Base-by-base conservation (phyloP, 257 asterid genomes). In the Jacaranda mimosifolia region DNA sequence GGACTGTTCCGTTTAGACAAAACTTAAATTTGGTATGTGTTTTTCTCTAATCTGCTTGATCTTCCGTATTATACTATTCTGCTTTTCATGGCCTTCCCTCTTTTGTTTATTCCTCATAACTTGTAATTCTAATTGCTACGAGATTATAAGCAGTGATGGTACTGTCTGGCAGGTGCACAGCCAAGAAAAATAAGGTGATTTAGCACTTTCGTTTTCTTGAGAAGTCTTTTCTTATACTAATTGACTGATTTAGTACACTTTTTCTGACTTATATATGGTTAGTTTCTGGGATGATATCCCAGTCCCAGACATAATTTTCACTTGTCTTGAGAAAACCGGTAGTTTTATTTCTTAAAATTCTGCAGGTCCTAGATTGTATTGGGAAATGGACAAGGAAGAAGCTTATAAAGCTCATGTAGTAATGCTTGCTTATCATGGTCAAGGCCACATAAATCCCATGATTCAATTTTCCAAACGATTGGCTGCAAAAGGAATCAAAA, bases 371-470 rank as follows among this genome's bases (percentile, higher is more conserved):
- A 71, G 65, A 42, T n/a, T 17, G 63, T 40, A 40, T 18, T 9
- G 56, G 75, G 49, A 21, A 59, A 87, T 86, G 89, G 87, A 83
- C 65, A 75, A 83, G 43, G 82, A 63, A 63, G 80, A 73, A 17
- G 60, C 52, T 48, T 70, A 72, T 58, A 85, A 59, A 83, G 80
- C 77, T 78, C 92, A 87, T 62, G 73, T 86, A 7, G 75, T 86
- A 62, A 82, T 87, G 72, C 76, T 87, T 7, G 80, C 91, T n/a
- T 85, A 83, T 83, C 91, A 90, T 58, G 90, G 92, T 17, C 94
- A 87, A 74, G 94, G 91, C 78, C 94, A 86, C 79, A 84, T 84
- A 42, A 87, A 87, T 66, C 94, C 91, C 62, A 82, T 87, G 89
- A 58, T 90, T 52, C 94, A 87, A 63, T 86, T 86, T 53, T 87